A percentile compares a stretch with the other conserved stretches of the same genome.
These are phyloP conservation scores for Acmispon strigosus DNA, from an alignment of 306 rosid species.

Conservation along the genomic window DNA sequence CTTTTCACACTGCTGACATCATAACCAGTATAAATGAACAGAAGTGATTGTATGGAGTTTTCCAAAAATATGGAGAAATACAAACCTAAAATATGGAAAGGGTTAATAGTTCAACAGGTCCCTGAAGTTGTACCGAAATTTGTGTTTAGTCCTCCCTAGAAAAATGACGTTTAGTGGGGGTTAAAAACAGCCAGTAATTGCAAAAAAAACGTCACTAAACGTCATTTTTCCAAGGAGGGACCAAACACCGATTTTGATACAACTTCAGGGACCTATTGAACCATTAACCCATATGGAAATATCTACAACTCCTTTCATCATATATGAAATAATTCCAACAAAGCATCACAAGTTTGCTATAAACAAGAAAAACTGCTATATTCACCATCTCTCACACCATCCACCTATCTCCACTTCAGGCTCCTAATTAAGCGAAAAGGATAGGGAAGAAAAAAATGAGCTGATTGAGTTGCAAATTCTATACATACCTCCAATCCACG, in stretches of 20 bases:
- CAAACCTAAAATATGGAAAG: background rate
- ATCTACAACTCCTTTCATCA: background rate
- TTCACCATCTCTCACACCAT: background rate
- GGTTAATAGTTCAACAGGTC: no score
- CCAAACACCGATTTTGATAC: no score
- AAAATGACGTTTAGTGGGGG: no score
- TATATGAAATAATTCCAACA: background rate
- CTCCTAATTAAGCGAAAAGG: background rate
- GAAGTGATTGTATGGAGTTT: background rate
- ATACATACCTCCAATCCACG: slow-evolving; percentile 43
- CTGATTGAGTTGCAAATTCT: background rate
- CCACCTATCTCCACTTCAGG: background rate
- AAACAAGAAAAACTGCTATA: background rate
- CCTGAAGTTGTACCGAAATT: no score
- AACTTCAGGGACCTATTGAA: no score
- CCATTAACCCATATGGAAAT: no score
- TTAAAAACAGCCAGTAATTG: no score
- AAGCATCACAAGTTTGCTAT: slow-evolving; percentile 10
- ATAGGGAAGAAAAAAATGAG: background rate
- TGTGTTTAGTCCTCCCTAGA: no score
- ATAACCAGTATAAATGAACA: background rate
- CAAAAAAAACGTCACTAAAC: no score
- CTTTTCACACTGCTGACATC: slow-evolving; percentile 3
- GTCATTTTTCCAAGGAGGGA: no score
- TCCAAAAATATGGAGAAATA: background rate